Base-by-base conservation (phyloP, 2,329 filamentous ascomycete species). In the Penicillium digitatum region DNA sequence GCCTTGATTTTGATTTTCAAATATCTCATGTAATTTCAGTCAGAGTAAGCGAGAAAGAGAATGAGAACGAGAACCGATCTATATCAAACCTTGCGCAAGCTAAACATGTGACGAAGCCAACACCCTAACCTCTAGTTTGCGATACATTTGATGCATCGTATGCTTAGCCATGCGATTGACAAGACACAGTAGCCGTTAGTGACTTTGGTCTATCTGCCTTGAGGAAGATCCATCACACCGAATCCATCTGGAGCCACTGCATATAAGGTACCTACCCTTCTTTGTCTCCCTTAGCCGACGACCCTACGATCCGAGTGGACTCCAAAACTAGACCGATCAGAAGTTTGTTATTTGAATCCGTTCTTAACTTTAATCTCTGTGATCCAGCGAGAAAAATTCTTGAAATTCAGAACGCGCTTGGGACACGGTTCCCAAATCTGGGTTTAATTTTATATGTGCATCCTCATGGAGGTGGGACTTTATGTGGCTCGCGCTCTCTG, bases 131-230 rank as follows among this genome's bases (percentile, higher is more conserved):
- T 14, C 20, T 1, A 9, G 9, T 22, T 39, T 22, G 5, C 22
- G 9, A 40, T 2, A 5, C 5, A n/a, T 35, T n/a, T 18, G n/a
- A 37, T 37, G 2, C 20, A n/a, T 48, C 35, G 24, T 45, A 50
- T 40, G n/a, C n/a, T 32, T 47, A 7, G 38, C 52, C 58, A 60
- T 42, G 52, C 49, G 55, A 43, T 54, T 58, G 55, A 59, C 57
- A 55, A 46, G 37, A 48, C 48, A 43, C 27, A 48, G 35, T 20
- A 37, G 29, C 46, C 32, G 34, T 48, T 37, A 2, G 47, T 42
- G 27, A 5, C 5, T 7, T 24, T 18, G 43, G 27, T 22, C 27
- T 5, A 32, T 32, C n/a, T 45, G 2, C 5, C 29, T 32, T 16
- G 3, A 22, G 4, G 22, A 20, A 18, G 50, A 53, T 24, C 37